These are phyloP conservation scores for Pleurostoma richardsiae DNA, from an alignment of 2,329 filamentous ascomycete genomes.

Conservation along the genomic window DNA sequence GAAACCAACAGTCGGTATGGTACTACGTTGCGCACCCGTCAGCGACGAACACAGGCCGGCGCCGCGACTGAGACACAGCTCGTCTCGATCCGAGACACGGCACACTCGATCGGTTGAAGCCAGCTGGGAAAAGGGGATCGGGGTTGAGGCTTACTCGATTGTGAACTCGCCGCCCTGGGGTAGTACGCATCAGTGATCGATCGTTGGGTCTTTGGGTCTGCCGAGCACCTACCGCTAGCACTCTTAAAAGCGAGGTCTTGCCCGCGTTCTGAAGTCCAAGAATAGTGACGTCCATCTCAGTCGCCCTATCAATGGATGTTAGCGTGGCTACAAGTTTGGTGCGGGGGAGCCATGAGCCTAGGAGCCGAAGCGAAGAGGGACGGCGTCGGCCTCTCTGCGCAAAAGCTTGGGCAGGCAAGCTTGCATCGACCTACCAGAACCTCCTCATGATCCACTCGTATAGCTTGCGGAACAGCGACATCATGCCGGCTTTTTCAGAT, in stretches of 20 bases:
- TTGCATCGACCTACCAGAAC: slow-evolving; percentile 72
- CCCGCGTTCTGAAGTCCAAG: slow-evolving; percentile 97
- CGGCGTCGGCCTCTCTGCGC: too few species aligned
- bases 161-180: slow-evolving; percentile 93
- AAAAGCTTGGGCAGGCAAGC: neutral
- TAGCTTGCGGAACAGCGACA: slow-evolving; percentile 84
- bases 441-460: slow-evolving; percentile 98
- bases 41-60: neutral
- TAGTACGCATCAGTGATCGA: neutral
- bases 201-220: too few species aligned
- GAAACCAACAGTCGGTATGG: slow-evolving; percentile 96
- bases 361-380: too few species aligned
- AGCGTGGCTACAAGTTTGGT: too few species aligned
- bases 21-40: slow-evolving; percentile 52
- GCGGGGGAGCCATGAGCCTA: too few species aligned
- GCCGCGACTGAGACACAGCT: too few species aligned
- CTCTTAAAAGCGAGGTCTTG: slow-evolving; percentile 90
- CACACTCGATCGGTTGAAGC: slow-evolving; percentile 24
- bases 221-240: slow-evolving; percentile 75
- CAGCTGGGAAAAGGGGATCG: slow-evolving; percentile 5
- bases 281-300: slow-evolving; percentile 99
- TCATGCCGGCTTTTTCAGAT: slow-evolving; percentile 53
- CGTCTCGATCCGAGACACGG: slow-evolving; percentile 16
- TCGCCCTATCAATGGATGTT: slow-evolving; percentile 60
- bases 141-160: slow-evolving; percentile 74